These are phyloP conservation scores for Dendrocalamus sinicus DNA, from an alignment of 176 grass and related monocot species.

Conservation along the genomic window DNA sequence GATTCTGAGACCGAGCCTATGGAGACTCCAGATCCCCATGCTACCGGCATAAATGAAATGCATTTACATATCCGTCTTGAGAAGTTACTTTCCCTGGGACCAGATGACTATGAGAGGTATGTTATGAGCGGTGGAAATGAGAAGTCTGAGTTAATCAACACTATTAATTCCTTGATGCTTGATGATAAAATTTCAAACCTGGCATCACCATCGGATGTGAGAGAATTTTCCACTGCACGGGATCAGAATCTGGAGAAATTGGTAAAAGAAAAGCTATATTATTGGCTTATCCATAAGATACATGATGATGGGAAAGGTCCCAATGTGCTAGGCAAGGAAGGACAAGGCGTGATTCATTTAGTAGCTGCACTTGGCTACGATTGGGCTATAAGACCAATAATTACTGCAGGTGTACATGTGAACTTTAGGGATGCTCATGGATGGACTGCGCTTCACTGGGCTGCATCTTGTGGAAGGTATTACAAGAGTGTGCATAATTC, in stretches of 20 bases:
- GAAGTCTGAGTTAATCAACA: constrained; percentile 68
- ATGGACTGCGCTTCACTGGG: constrained; percentile 99
- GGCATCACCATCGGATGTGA: constrained; percentile 47
- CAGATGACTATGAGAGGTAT: constrained; percentile 58
- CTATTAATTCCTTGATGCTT: constrained; percentile 82
- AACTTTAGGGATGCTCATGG: constrained; percentile 96
- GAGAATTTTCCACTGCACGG: constrained; percentile 42
- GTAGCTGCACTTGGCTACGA: constrained; percentile 91
- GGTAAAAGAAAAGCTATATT: constrained; percentile 82
- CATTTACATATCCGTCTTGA: constrained; percentile 86
- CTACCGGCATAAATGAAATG: constrained; percentile 77
- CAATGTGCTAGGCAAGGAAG: constrained; percentile 85
- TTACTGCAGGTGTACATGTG: constrained; percentile 81
- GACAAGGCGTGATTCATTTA: constrained; percentile 94
- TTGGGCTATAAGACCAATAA: constrained; percentile 93
- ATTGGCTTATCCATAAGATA: constrained; percentile 89
- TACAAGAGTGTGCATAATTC: constrained; percentile 3
- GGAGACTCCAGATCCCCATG: constrained; percentile 59
- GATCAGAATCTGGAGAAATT: constrained; percentile 74
- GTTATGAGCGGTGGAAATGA: constrained; percentile 50
- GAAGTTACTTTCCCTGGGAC: constrained; percentile 75
- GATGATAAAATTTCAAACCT: constrained; percentile 60
- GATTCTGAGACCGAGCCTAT: constrained; percentile 57
- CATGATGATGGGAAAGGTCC: constrained; percentile 89
- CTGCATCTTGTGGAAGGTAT: constrained; percentile 92